phyloP scores from a whole-genome alignment of 305 asterid species.

The Fraxinus nigra region DNA sequence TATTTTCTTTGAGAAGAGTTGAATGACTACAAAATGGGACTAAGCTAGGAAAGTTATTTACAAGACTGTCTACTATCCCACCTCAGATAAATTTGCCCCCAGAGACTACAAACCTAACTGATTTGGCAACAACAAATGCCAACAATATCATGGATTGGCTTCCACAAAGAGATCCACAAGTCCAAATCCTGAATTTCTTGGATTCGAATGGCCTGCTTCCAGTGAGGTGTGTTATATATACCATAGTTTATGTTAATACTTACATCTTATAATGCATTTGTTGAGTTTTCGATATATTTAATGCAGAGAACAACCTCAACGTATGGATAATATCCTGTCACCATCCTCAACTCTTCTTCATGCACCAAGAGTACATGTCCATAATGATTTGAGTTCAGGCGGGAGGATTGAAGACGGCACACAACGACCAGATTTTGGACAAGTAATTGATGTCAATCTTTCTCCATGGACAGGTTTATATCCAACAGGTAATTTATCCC shows the following conservation, averaged over 20 bases:
- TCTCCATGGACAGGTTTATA: slow-evolving; percentile 66
- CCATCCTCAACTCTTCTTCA: slow-evolving; percentile 45
- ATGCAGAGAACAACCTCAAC: slow-evolving; percentile 46
- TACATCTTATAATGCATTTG: not conserved
- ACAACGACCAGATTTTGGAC: slow-evolving; percentile 49
- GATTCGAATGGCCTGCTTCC: slow-evolving; percentile 64
- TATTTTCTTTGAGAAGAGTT: not conserved
- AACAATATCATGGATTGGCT: slow-evolving; percentile 57
- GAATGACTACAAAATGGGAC: not conserved
- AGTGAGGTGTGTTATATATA: slow-evolving; percentile 48
- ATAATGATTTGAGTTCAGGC: slow-evolving; percentile 43
- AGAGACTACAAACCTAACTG: slow-evolving; percentile 32
- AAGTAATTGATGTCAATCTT: slow-evolving; percentile 58
- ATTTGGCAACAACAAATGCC: slow-evolving; percentile 35
- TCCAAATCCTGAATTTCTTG: slow-evolving; percentile 65
- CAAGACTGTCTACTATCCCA: not conserved
- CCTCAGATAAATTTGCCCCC: slow-evolving; percentile 51
- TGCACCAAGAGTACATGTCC: slow-evolving; percentile 36
- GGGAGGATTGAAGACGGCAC: slow-evolving; percentile 52
- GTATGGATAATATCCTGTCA: slow-evolving; percentile 41
- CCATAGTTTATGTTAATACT: not conserved
- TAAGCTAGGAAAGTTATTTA: not conserved
- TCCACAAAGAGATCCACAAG: slow-evolving; percentile 66
- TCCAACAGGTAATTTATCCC: slow-evolving; percentile 42
- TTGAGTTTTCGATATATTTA: not conserved